phyloP scores from a whole-genome alignment of 176 grass and related monocot genomes.

The Avena insularis region DNA sequence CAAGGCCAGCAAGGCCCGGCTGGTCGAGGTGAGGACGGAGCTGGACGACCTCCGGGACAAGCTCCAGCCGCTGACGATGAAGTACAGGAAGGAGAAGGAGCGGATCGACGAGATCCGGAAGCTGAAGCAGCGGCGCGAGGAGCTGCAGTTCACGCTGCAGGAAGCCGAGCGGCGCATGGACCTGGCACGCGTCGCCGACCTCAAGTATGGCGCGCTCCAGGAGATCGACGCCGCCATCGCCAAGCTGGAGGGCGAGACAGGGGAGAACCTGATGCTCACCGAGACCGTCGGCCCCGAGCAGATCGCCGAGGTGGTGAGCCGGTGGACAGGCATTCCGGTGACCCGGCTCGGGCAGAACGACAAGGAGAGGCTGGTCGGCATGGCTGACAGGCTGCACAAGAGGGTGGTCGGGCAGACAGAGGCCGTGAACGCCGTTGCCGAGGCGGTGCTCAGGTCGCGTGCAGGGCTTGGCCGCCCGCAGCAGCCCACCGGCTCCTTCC shows the following conservation, averaged over 20 bases:
- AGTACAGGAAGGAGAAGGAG: constrained; percentile 82
- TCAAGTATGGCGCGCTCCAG: constrained; percentile 65
- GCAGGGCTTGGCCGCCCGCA: constrained; percentile 85
- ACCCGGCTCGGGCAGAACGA: constrained; percentile 88
- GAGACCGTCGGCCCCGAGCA: constrained; percentile 82
- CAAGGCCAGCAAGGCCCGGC: constrained; percentile 75
- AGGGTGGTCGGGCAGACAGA: constrained; percentile 65
- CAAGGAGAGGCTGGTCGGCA: constrained; percentile 68
- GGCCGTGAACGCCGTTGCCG: constrained; percentile 78
- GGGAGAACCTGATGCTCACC: constrained; percentile 81
- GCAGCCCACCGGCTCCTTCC: constrained; percentile 93
- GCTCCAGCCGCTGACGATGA: constrained; percentile 77
- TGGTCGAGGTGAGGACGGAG: constrained; percentile 73
- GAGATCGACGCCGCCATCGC: constrained; percentile 72
- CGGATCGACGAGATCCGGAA: constrained; percentile 81
- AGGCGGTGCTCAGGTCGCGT: constrained; percentile 85
- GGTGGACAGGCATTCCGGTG: constrained; percentile 90
- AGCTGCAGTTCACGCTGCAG: constrained; percentile 65
- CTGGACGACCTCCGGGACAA: constrained; percentile 85
- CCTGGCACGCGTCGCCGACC: constrained; percentile 71
- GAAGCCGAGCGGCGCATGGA: constrained; percentile 83
- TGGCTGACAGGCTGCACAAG: constrained; percentile 70
- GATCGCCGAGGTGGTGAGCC: constrained; percentile 82
- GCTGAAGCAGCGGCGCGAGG: constrained; percentile 65
- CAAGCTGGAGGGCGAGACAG: constrained; percentile 71